Evolutionary conservation across 371 early-diverging fungal genomes (phyloP).

Genomic region (Dipsacomyces acuminosporus): DNA sequence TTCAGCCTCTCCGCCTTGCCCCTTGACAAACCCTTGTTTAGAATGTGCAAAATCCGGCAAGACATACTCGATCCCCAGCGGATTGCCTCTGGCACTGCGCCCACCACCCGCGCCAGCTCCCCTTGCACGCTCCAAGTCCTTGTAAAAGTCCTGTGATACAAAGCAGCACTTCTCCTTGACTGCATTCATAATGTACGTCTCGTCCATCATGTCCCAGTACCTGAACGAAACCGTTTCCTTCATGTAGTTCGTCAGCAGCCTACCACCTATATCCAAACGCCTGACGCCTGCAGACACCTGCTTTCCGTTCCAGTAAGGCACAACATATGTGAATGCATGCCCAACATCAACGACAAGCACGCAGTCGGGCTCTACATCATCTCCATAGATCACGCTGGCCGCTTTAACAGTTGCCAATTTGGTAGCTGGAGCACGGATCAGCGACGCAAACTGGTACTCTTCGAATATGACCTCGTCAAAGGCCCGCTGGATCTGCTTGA

Average conservation of each 20-base stretch:
- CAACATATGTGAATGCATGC: slow-evolving; percentile 74
- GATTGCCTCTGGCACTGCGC: slow-evolving; percentile 50
- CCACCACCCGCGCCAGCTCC: slow-evolving; percentile 32
- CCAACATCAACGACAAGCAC: slow-evolving; percentile 75
- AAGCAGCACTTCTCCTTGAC: slow-evolving; percentile 82
- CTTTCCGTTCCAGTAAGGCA: slow-evolving; percentile 62
- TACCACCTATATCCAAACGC: slow-evolving; percentile 80
- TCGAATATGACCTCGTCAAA: slow-evolving; percentile 85
- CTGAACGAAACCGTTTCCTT: slow-evolving; percentile 84
- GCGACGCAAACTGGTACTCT: slow-evolving; percentile 68
- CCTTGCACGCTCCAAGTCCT: slow-evolving; percentile 59
- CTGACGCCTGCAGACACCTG: slow-evolving; percentile 52
- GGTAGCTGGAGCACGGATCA: slow-evolving; percentile 55
- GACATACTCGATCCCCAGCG: slow-evolving; percentile 68
- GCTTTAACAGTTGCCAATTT: slow-evolving; percentile 5
- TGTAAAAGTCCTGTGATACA: slow-evolving; percentile 62
- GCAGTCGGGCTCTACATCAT: slow-evolving; percentile 51
- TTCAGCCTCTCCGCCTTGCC: slow-evolving; percentile 9
- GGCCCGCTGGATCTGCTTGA: slow-evolving; percentile 61
- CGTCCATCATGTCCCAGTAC: slow-evolving; percentile 91
- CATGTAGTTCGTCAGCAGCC: slow-evolving; percentile 78
- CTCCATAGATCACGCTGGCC: slow-evolving; percentile 11
- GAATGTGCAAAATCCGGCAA: slow-evolving; percentile 69
- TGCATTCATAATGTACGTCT: slow-evolving; percentile 73
- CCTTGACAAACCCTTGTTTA: slow-evolving; percentile 59